phyloP scores from a whole-genome alignment of 495 filamentous ascomycete genomes.

The Aspergillus panamensis region DNA sequence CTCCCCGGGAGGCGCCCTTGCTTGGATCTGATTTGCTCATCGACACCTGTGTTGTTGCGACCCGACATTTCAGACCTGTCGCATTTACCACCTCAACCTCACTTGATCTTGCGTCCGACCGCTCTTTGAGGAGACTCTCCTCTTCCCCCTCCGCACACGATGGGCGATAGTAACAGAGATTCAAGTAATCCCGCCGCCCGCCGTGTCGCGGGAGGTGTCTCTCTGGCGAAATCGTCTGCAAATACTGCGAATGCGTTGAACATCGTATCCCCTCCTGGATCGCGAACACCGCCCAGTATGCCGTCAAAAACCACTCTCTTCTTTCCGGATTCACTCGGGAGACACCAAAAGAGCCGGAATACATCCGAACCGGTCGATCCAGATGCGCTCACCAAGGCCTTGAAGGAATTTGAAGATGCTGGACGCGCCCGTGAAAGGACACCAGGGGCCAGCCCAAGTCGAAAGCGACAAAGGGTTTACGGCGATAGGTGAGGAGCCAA shows the following conservation, averaged over 20 bases:
- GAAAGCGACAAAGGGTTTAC: conserved; percentile 84
- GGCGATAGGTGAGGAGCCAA: conserved; percentile 62
- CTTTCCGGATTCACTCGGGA: conserved; percentile 34
- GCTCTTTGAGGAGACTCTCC: conserved; percentile 15
- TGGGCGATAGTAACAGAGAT: conserved; percentile 25
- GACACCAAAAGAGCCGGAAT: conserved; percentile 28
- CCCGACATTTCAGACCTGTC: conserved; percentile 20
- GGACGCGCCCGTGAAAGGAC: conserved; percentile 62
- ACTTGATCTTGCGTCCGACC: conserved; percentile 20
- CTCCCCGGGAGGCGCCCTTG: neutral
- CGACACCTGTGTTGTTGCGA: conserved; percentile 17
- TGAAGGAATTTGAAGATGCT: conserved; percentile 62
- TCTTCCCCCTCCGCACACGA: conserved; percentile 10
- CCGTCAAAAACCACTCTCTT: conserved; percentile 40
- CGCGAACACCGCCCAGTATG: conserved; percentile 45
- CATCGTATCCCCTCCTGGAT: conserved; percentile 41
- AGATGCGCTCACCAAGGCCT: conserved; percentile 56
- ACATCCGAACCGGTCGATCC: conserved; percentile 59
- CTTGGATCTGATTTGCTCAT: conserved; percentile 9
- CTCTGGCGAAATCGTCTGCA: conserved; percentile 19
- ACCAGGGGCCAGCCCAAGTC: conserved; percentile 71
- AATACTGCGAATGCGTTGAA: conserved; percentile 27
- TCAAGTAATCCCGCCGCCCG: conserved; percentile 15
- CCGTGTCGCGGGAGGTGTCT: conserved; percentile 14
- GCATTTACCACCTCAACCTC: conserved; percentile 19